Conservation (phyloP, 1,139 yeast species). For the Yamadazyma triangularis region DNA sequence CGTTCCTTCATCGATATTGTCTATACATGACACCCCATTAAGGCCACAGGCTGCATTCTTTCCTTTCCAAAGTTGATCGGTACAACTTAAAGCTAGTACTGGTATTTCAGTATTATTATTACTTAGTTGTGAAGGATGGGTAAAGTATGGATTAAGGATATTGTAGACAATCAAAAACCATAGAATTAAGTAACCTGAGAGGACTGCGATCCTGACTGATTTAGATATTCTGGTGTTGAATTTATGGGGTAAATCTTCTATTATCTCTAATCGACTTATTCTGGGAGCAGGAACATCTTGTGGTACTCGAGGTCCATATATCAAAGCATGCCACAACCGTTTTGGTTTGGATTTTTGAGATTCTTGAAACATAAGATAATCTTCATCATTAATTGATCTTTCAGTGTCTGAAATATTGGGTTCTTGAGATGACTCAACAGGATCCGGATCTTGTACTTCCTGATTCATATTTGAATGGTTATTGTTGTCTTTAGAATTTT, state of each 20-base stretch:
- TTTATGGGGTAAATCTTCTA: slow-evolving; percentile 43
- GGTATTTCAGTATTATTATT: slow-evolving; percentile 8
- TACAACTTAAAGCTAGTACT: slow-evolving; percentile 40
- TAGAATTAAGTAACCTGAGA: slow-evolving; percentile 32
- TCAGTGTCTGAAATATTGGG: background rate
- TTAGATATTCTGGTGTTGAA: slow-evolving; percentile 26
- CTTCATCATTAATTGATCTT: background rate
- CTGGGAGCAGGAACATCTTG: slow-evolving; percentile 45
- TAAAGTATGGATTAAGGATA: slow-evolving; percentile 36
- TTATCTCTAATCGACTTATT: slow-evolving; percentile 11
- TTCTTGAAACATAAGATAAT: background rate
- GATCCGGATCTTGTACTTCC: too few species aligned
- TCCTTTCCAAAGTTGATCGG: slow-evolving; percentile 59
- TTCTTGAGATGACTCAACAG: background rate
- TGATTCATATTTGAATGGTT: background rate
- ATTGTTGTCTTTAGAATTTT: background rate
- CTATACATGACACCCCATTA: slow-evolving; percentile 55
- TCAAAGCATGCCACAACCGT: slow-evolving; percentile 13
- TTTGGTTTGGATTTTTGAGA: background rate
- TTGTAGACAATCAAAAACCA: slow-evolving; percentile 30
- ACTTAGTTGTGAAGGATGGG: slow-evolving; percentile 22
- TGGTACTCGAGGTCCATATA: slow-evolving; percentile 53
- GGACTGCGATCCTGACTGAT: slow-evolving; percentile 20
- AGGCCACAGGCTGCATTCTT: slow-evolving; percentile 75
- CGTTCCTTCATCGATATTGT: slow-evolving; percentile 28